phyloP scores from a whole-genome alignment of 345 rosid genomes.

The Moricandia moricandioides region DNA sequence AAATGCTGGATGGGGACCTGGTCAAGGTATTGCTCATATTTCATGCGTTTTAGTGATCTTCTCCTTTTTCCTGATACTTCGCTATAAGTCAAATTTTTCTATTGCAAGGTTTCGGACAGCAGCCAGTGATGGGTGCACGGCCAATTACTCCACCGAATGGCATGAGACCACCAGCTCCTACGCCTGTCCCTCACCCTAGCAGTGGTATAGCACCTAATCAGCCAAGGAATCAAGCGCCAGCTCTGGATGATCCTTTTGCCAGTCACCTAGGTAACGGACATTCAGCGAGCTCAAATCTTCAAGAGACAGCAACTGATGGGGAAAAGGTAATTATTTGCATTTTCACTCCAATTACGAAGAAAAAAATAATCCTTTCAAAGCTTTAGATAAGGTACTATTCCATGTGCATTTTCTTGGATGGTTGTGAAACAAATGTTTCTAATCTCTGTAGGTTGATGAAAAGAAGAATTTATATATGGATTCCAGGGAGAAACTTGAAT shows the following conservation, averaged over 20 bases:
- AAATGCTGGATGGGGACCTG: conserved; percentile 71
- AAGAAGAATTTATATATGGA: conserved; percentile 64
- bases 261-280: conserved; percentile 46
- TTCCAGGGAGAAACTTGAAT: conserved; percentile 87
- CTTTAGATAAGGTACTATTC: not conserved
- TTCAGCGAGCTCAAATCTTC: conserved; percentile 41
- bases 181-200: conserved; percentile 44
- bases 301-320: conserved; percentile 47
- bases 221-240: conserved; percentile 47
- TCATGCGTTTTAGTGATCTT: conserved; percentile 20
- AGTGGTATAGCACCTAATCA: conserved; percentile 44
- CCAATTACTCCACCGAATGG: conserved; percentile 51
- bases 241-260: conserved; percentile 55
- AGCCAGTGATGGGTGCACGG: conserved; percentile 51
- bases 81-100: conserved; percentile 1
- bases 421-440: conserved; percentile 5
- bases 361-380: not conserved
- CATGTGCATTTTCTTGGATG: conserved; percentile 9
- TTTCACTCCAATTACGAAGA: not conserved
- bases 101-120: conserved; percentile 66
- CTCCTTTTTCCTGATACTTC: conserved; percentile 23
- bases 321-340: conserved; percentile 50
- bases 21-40: conserved; percentile 51
- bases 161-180: conserved; percentile 64
- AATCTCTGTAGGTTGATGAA: conserved; percentile 50